Evolutionary conservation across 2,329 filamentous ascomycete species (phyloP).

Genomic region (Monilinia aucupariae): DNA sequence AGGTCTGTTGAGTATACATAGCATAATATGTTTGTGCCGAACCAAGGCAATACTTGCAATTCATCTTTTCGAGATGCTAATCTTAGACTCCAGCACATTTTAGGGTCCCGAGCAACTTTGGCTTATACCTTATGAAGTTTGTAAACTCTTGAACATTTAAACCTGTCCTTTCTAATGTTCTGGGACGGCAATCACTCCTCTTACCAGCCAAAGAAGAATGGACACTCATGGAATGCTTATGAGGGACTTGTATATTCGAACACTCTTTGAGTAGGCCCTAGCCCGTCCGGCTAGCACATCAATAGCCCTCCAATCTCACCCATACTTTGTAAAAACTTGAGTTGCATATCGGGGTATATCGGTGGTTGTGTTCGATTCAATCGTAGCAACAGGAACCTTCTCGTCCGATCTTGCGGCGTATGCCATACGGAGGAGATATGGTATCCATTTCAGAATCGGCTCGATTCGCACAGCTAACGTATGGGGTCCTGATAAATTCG

Average conservation of each 20-base stretch:
- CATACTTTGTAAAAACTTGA: background rate
- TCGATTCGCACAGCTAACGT: background rate
- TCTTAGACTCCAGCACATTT: background rate
- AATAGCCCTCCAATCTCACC: background rate
- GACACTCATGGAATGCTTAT: background rate
- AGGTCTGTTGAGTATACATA: background rate
- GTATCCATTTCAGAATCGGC: background rate
- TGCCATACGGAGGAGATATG: background rate
- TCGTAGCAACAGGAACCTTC: background rate
- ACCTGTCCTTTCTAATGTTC: background rate
- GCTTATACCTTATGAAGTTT: background rate
- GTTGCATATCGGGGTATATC: background rate
- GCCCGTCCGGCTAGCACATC: background rate
- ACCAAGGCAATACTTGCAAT: too few relatives aligned
- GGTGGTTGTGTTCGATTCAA: background rate
- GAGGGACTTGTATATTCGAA: background rate
- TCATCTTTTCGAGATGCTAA: background rate
- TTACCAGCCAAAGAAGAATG: background rate
- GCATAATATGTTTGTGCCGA: too few relatives aligned
- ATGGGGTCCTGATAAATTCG: background rate
- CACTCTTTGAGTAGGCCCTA: background rate
- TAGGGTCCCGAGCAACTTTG: background rate
- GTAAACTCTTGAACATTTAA: background rate
- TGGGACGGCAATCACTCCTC: background rate
- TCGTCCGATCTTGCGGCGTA: background rate